phyloP scores from a whole-genome alignment of 2,329 filamentous ascomycete species.

The Aspergillus novoparasiticus region DNA sequence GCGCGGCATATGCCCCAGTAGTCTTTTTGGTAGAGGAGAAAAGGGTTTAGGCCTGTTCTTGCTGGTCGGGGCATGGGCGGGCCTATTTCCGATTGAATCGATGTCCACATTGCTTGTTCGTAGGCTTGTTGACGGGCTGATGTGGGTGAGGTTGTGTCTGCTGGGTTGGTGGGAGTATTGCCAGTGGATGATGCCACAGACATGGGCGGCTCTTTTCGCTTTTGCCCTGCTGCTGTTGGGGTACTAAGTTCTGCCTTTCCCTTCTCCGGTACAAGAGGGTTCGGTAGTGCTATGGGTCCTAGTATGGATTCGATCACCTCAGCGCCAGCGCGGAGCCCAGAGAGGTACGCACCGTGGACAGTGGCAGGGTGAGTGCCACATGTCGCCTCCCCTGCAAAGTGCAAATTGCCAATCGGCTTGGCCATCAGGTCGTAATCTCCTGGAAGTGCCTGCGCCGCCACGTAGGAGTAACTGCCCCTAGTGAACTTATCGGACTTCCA shows the following conservation, averaged over 20 bases:
- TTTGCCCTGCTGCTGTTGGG: conserved; percentile 26
- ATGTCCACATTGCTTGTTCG: conserved; percentile 59
- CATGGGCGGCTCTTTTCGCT: conserved; percentile 23
- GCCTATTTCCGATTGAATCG: conserved; percentile 67
- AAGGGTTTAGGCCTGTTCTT: conserved; percentile 79
- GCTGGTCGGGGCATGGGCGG: conserved; percentile 71
- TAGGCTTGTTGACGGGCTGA: conserved; percentile 51
- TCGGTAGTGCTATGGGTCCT: conserved; percentile 76
- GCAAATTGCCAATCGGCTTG: conserved; percentile 77
- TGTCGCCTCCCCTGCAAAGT: conserved; percentile 96
- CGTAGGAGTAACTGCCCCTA: conserved; percentile 93
- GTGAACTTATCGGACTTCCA: conserved; percentile 92
- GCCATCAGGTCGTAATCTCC: conserved; percentile 96
- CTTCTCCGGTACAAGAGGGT: conserved; percentile 71
- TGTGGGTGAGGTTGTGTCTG: conserved; percentile 15
- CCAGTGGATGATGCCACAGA: background rate
- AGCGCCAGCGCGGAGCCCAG: conserved; percentile 83
- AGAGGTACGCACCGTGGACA: conserved; percentile 94
- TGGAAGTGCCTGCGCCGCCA: conserved; percentile 76
- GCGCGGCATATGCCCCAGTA: conserved; percentile 64
- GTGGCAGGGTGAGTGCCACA: conserved; percentile 95
- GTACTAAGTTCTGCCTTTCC: conserved; percentile 39
- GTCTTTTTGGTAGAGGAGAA: conserved; percentile 84
- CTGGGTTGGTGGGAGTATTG: conserved; percentile 8
- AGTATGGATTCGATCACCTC: conserved; percentile 80